These are phyloP conservation scores for Onygenales sp. DNA, from an alignment of 2,329 filamentous ascomycete species.

Conservation along the genomic window DNA sequence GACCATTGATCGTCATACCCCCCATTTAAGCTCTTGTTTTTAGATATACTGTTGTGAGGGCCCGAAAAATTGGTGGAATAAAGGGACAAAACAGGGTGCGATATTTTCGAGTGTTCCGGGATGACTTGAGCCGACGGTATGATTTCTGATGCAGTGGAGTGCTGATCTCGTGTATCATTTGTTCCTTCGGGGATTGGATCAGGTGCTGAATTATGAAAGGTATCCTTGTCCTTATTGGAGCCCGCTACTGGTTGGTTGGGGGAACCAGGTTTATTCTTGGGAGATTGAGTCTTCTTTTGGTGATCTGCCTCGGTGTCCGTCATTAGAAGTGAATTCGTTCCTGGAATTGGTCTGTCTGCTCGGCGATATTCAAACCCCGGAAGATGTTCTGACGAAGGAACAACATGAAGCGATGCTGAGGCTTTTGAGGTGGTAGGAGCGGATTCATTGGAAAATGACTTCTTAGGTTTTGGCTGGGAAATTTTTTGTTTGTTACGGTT, in stretches of 20 bases:
- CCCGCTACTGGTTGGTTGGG: not conserved
- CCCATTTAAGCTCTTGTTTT: slow-evolving; percentile 11
- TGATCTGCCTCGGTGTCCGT: slow-evolving; percentile 3
- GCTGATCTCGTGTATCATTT: slow-evolving; percentile 2
- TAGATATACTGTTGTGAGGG: slow-evolving; percentile 16
- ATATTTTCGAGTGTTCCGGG: slow-evolving; percentile 17
- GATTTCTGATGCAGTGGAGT: slow-evolving; percentile 15
- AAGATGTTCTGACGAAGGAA: slow-evolving; percentile 29
- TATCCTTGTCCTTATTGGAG: not conserved
- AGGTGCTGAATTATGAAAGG: not conserved
- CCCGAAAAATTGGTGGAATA: slow-evolving; percentile 26
- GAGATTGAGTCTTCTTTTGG: not conserved
- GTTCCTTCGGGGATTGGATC: slow-evolving; percentile 7
- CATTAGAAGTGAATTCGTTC: slow-evolving; percentile 5
- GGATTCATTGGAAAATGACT: not conserved
- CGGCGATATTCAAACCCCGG: slow-evolving; percentile 31
- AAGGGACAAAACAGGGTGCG: slow-evolving; percentile 27
- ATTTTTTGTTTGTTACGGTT: not conserved
- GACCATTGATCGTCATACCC: slow-evolving; percentile 26
- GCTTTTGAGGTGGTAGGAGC: slow-evolving; percentile 2
- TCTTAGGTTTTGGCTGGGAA: not conserved
- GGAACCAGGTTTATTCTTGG: not conserved
- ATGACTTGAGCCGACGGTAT: slow-evolving; percentile 30
- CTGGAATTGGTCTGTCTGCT: slow-evolving; percentile 9
- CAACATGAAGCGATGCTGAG: slow-evolving; percentile 19